phyloP scores from a whole-genome alignment of 352 stramenopile genomes.

The Phytopythium litorale region DNA sequence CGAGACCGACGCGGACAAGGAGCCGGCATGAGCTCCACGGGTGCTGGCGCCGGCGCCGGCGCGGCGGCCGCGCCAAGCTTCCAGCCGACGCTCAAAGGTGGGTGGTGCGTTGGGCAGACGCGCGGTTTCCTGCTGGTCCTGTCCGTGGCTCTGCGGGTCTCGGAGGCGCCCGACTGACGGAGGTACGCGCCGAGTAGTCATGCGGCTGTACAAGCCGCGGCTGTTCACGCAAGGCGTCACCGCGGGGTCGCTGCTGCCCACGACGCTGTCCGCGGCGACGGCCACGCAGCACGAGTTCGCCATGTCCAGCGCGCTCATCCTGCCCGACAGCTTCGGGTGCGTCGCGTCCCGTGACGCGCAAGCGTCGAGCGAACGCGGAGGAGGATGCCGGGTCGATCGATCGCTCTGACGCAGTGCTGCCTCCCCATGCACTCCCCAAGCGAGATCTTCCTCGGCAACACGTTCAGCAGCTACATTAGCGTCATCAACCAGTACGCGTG shows the following conservation, averaged over 20 bases:
- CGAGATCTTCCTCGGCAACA: conserved; percentile 91
- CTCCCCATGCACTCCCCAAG: conserved; percentile 17
- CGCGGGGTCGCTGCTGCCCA: conserved; percentile 60
- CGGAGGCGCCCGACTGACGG: background rate
- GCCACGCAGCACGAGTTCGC: conserved; percentile 75
- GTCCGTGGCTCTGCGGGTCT: background rate
- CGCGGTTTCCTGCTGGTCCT: background rate
- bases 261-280: conserved; percentile 37
- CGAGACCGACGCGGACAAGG: background rate
- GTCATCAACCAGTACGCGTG: conserved; percentile 89
- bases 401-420: conserved; percentile 1
- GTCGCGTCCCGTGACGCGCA: background rate
- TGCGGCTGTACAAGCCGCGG: conserved; percentile 90
- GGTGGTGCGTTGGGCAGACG: background rate
- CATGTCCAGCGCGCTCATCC: conserved; percentile 86
- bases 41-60: conserved; percentile 5
- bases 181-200: conserved; percentile 38
- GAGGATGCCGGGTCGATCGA: background rate
- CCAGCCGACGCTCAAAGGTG: conserved; percentile 81
- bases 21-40: conserved; percentile 14
- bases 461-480: conserved; percentile 92
- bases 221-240: conserved; percentile 58
- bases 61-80: conserved; percentile 19
- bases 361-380: background rate
- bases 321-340: conserved; percentile 90